Evolutionary conservation across 352 stramenopile genomes (phyloP).

Genomic region (Pythium plurisporium): DNA sequence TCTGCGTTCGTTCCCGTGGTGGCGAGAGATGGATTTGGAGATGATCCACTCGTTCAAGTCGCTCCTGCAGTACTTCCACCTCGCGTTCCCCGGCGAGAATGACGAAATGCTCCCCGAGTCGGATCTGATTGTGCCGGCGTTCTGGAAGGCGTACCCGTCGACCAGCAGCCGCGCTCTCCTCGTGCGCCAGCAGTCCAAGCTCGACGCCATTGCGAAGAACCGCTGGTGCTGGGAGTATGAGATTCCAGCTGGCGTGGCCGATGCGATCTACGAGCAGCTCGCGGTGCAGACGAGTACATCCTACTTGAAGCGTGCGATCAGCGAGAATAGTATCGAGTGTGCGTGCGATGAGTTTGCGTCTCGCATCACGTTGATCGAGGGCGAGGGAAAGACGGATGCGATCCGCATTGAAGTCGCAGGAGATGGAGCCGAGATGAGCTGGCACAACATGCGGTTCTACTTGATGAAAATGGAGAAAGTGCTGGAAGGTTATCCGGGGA

Average conservation of each 20-base stretch:
- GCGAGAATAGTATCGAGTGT: slow-evolving; percentile 19
- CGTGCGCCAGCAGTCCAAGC: neutral
- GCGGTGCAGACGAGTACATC: slow-evolving; percentile 19
- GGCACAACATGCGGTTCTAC: slow-evolving; percentile 16
- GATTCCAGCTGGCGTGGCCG: slow-evolving; percentile 9
- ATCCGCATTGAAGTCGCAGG: slow-evolving; percentile 19
- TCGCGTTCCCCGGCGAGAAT: slow-evolving; percentile 16
- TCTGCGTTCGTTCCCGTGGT: neutral
- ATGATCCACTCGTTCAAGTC: slow-evolving; percentile 24
- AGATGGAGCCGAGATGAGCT: too few relatives aligned
- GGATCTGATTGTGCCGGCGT: slow-evolving; percentile 8
- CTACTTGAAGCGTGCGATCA: slow-evolving; percentile 6
- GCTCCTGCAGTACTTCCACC: slow-evolving; percentile 23
- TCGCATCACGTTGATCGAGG: too few relatives aligned
- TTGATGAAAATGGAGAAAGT: slow-evolving; percentile 18
- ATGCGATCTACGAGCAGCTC: slow-evolving; percentile 22
- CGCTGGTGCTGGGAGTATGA: slow-evolving; percentile 27
- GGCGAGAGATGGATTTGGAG: slow-evolving; percentile 17
- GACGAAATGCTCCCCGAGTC: slow-evolving; percentile 10
- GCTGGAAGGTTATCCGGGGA: slow-evolving; percentile 20
- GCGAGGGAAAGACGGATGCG: slow-evolving; percentile 2
- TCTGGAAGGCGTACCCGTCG: slow-evolving; percentile 3
- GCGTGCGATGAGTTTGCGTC: slow-evolving; percentile 15
- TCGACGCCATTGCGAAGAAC: neutral
- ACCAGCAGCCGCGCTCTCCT: neutral